A percentile compares a stretch with the other conserved stretches of the same genome.
Evolutionary conservation across 2,329 filamentous ascomycete genomes (phyloP).

Genomic region (Diaporthe batatas): DNA sequence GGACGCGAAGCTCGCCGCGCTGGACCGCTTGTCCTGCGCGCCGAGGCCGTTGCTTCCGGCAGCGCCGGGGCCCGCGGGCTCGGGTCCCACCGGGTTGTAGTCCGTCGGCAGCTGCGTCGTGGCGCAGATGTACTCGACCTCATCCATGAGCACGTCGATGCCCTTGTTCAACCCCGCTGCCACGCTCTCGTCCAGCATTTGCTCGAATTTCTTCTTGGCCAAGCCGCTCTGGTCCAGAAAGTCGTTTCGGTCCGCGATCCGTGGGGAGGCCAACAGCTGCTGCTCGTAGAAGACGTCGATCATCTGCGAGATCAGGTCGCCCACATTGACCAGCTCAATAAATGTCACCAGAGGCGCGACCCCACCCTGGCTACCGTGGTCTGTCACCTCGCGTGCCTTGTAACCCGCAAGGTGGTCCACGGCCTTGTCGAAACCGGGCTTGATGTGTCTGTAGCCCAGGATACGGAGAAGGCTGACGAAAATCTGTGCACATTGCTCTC

Average conservation of each 20-base stretch:
- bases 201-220: slow-evolving; percentile 98
- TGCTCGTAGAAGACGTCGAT: slow-evolving; percentile 98
- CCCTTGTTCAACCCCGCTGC: slow-evolving; percentile 96
- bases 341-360: slow-evolving; percentile 96
- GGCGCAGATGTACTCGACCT: slow-evolving; percentile 94
- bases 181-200: slow-evolving; percentile 97
- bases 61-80: slow-evolving; percentile 47
- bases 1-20: slow-evolving; percentile 40
- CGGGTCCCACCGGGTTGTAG: slow-evolving; percentile 79
- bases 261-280: slow-evolving; percentile 80
- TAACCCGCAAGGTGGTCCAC: slow-evolving; percentile 92
- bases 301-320: slow-evolving; percentile 98
- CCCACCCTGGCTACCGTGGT: slow-evolving; percentile 74
- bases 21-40: slow-evolving; percentile 44
- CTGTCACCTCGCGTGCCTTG: slow-evolving; percentile 85
- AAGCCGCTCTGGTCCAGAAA: slow-evolving; percentile 92
- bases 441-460: slow-evolving; percentile 88
- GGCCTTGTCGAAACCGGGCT: slow-evolving; percentile 92
- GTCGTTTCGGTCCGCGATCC: slow-evolving; percentile 91
- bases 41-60: slow-evolving; percentile 47
- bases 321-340: slow-evolving; percentile 96
- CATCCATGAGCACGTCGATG: slow-evolving; percentile 98
- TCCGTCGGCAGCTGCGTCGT: slow-evolving; percentile 89
- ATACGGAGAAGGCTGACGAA: slow-evolving; percentile 89
- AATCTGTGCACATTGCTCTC: slow-evolving; percentile 89